Evolutionary conservation across 2,329 filamentous ascomycete genomes (phyloP).

Genomic region (Lithohypha guttulata): DNA sequence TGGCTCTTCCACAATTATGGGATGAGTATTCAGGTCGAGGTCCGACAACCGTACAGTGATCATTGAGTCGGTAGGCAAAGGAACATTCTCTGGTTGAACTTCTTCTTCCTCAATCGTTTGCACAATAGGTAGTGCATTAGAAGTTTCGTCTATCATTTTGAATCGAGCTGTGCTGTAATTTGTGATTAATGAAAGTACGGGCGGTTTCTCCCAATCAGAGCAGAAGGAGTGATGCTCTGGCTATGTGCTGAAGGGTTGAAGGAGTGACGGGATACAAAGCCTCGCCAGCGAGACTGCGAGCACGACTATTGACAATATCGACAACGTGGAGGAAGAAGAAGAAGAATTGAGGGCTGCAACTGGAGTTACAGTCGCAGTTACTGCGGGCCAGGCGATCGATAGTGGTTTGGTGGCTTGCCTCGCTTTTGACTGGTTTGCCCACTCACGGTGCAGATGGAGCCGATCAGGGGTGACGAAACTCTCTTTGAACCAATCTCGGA

Average conservation of each 20-base stretch:
- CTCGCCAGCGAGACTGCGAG: conserved; percentile 22
- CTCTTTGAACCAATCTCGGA: not conserved
- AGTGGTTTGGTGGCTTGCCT: not conserved
- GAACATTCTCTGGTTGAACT: conserved; percentile 15
- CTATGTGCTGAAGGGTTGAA: conserved; percentile 11
- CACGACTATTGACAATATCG: conserved; percentile 1
- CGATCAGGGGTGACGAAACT: conserved; percentile 4
- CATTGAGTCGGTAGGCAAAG: conserved; percentile 50
- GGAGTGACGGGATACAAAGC: conserved; percentile 19
- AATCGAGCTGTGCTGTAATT: not conserved
- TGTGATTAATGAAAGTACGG: conserved; percentile 5
- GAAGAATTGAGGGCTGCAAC: conserved; percentile 1
- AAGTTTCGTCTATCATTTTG: not conserved
- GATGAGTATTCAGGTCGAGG: conserved; percentile 38
- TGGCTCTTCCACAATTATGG: conserved; percentile 24
- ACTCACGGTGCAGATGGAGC: too few relatives aligned
- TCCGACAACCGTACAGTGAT: conserved; percentile 67
- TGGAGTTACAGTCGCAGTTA: not conserved
- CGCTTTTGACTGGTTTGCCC: too few relatives aligned
- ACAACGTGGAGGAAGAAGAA: not conserved
- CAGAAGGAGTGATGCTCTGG: conserved; percentile 20
- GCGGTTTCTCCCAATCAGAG: conserved; percentile 2
- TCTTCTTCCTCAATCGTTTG: conserved; percentile 5
- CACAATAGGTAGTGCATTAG: not conserved
- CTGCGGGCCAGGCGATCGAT: not conserved